A percentile compares a stretch with the other conserved stretches of the same genome.
phyloP scores from a whole-genome alignment of 139 green algal genomes.

The Tetradesmus obliquus region DNA sequence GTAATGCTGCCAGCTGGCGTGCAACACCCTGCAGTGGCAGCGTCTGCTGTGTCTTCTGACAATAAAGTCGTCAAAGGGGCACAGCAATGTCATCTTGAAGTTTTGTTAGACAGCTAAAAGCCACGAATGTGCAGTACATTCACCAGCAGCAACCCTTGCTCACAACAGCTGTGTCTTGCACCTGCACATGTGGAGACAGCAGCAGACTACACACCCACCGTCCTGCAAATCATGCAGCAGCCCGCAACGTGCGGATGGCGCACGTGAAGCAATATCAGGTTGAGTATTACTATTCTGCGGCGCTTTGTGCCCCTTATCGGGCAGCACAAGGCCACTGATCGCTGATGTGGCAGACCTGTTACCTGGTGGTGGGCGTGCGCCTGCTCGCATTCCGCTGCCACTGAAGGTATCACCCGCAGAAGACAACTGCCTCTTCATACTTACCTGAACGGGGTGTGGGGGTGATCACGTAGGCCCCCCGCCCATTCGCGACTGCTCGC shows the following conservation, averaged over 20 bases:
- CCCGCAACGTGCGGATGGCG: too few relatives aligned
- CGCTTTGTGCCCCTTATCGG: not conserved
- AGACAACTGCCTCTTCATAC: not conserved
- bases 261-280: too few relatives aligned
- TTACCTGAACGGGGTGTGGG: conserved; percentile 2
- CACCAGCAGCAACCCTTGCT: too few relatives aligned
- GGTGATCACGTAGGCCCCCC: not conserved
- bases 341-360: not conserved
- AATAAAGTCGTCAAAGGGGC: too few relatives aligned
- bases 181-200: too few relatives aligned
- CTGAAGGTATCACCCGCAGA: not conserved
- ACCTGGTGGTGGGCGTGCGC: not conserved
- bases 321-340: not conserved
- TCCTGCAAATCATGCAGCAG: not conserved
- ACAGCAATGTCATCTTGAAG: too few relatives aligned
- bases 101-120: too few relatives aligned
- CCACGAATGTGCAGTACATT: too few relatives aligned
- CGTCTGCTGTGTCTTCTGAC: too few relatives aligned
- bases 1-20: too few relatives aligned
- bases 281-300: not conserved
- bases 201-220: not conserved
- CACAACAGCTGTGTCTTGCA: too few relatives aligned
- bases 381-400: not conserved
- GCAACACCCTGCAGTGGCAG: too few relatives aligned
- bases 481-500: not conserved